phyloP scores from a whole-genome alignment of 305 asterid species.

The Plantago rigida region DNA sequence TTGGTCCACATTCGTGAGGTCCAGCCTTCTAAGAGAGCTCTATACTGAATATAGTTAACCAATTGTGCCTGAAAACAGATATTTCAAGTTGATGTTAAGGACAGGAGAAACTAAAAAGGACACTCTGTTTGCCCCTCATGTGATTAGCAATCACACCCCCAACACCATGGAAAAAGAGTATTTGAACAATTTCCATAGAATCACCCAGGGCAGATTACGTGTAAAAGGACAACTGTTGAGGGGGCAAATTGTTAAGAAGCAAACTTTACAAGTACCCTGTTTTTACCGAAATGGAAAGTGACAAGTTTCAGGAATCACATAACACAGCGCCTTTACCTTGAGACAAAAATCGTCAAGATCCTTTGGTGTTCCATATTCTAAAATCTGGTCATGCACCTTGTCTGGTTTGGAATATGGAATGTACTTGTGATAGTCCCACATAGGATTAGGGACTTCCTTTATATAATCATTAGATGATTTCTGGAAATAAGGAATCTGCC shows the following conservation, averaged over 20 bases:
- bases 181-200: too few species aligned
- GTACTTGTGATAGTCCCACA: conserved; percentile 81
- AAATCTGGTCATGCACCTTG: conserved; percentile 76
- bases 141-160: too few species aligned
- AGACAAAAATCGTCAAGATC: conserved; percentile 91
- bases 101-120: background rate
- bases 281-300: too few species aligned
- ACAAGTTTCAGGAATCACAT: conserved; percentile 7
- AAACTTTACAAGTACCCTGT: too few species aligned
- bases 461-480: conserved; percentile 53
- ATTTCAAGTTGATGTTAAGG: conserved; percentile 15
- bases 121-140: background rate
- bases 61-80: conserved; percentile 65
- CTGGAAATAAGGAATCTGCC: conserved; percentile 74
- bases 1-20: conserved; percentile 92
- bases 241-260: too few species aligned
- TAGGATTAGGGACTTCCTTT: conserved; percentile 78
- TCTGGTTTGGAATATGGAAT: conserved; percentile 86
- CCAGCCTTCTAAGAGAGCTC: conserved; percentile 98
- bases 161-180: too few species aligned
- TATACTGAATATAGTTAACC: conserved; percentile 76
- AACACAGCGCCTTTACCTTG: conserved; percentile 45
- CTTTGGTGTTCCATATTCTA: conserved; percentile 61
- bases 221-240: too few species aligned
- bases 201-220: too few species aligned